These are phyloP conservation scores for Wickerhamia fluorescens DNA, from an alignment of 805 yeast species.

Conservation along the genomic window DNA sequence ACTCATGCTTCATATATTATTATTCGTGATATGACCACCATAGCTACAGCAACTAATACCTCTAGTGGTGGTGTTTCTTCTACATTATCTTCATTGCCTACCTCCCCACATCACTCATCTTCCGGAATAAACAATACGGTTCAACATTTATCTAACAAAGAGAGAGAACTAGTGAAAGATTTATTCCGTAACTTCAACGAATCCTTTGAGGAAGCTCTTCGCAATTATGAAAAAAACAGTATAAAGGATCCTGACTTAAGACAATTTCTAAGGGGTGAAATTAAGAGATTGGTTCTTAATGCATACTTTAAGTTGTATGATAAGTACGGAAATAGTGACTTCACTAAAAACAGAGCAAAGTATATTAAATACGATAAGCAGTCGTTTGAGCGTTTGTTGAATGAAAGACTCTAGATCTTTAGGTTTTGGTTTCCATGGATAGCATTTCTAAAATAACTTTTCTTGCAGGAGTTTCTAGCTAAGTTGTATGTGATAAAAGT, in stretches of 20 bases:
- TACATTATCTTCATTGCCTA: conserved; percentile 7
- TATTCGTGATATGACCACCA: conserved; percentile 69
- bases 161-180: conserved; percentile 76
- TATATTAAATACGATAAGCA: conserved; percentile 58
- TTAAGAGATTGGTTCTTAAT: conserved; percentile 67
- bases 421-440: no score
- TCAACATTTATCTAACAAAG: conserved; percentile 48
- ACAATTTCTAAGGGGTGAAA: conserved; percentile 60
- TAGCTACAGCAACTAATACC: conserved; percentile 43
- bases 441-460: no score
- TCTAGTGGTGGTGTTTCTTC: conserved; percentile 15
- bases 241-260: conserved; percentile 63
- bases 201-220: conserved; percentile 71
- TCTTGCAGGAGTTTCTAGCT: no score
- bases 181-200: conserved; percentile 76
- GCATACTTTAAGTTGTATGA: conserved; percentile 81
- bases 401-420: conserved; percentile 9
- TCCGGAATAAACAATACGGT: no score
- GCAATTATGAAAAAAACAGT: conserved; percentile 56
- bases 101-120: conserved; percentile 1
- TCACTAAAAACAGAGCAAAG: conserved; percentile 63
- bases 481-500: no score
- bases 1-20: conserved; percentile 66
- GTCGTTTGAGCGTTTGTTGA: conserved; percentile 32
- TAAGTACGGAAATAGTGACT: conserved; percentile 62